Conservation (phyloP, 306 rosid genomes). For the Abrus pulchellus region DNA sequence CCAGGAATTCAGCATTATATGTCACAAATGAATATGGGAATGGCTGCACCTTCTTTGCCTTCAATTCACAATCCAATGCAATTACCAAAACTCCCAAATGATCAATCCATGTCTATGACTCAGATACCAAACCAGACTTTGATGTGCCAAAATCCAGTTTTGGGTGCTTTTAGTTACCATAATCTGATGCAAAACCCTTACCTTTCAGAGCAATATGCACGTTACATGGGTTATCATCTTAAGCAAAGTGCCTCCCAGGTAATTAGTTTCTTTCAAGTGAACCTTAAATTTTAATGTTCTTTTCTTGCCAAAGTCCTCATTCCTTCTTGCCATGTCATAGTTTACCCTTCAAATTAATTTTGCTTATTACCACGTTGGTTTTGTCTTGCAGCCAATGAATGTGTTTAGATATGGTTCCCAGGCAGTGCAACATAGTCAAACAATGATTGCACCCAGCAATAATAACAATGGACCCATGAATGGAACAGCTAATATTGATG, state of each 20-base stretch:
- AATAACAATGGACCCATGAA: constrained; percentile 52
- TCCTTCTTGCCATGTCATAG: not conserved
- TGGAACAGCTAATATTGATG: constrained; percentile 56
- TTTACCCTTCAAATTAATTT: constrained; percentile 24
- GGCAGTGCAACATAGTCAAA: constrained; percentile 59
- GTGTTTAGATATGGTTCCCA: constrained; percentile 68
- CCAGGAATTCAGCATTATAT: constrained; percentile 76
- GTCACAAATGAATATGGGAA: constrained; percentile 71
- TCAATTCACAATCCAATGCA: constrained; percentile 62
- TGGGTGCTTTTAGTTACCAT: constrained; percentile 66
- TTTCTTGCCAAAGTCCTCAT: not conserved
- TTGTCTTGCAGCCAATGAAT: constrained; percentile 66
- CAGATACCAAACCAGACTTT: constrained; percentile 63
- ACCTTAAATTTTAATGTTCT: not conserved
- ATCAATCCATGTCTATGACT: constrained; percentile 61
- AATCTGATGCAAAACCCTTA: constrained; percentile 71
- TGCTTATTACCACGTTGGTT: not conserved
- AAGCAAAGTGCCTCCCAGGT: constrained; percentile 83
- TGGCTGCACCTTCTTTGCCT: constrained; percentile 67
- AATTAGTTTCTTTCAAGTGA: constrained; percentile 2
- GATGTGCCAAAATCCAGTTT: constrained; percentile 64
- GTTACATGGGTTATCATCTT: constrained; percentile 75
- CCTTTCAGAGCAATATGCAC: constrained; percentile 73
- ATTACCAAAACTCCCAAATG: constrained; percentile 58
- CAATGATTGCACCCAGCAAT: constrained; percentile 54